Evolutionary conservation across 2,329 filamentous ascomycete species (phyloP).

Genomic region (Thermochaetoides dissita): DNA sequence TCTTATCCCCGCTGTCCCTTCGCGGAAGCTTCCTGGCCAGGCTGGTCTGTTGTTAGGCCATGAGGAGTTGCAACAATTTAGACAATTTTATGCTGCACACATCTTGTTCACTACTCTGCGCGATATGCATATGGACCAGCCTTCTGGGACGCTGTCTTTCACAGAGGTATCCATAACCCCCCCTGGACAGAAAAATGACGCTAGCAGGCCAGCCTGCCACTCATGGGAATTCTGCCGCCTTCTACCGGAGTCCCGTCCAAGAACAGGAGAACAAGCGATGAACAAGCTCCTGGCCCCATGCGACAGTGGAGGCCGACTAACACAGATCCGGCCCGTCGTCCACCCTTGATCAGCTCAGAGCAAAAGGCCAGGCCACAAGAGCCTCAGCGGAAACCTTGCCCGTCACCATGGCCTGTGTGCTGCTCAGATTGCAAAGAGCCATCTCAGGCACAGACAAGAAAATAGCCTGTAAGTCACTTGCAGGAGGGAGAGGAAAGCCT

Average conservation of each 20-base stretch:
- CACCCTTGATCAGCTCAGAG: not conserved
- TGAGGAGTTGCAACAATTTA: not conserved
- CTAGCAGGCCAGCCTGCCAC: constrained; percentile 4
- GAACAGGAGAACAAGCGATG: constrained; percentile 1
- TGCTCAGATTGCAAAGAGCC: no score
- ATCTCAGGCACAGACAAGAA: no score
- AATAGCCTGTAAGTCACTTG: no score
- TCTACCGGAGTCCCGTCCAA: constrained; percentile 10
- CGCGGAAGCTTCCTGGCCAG: constrained; percentile 6
- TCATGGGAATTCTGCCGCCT: constrained; percentile 12
- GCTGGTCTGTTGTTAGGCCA: not conserved
- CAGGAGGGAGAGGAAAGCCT: no score
- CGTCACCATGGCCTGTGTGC: not conserved
- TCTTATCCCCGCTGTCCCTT: not conserved
- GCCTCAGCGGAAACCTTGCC: constrained; percentile 1
- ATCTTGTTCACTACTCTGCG: constrained; percentile 4
- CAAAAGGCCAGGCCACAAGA: not conserved
- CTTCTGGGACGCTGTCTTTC: no score
- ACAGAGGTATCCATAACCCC: no score
- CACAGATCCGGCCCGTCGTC: constrained; percentile 1
- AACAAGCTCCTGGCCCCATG: constrained; percentile 1
- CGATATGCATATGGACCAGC: no score
- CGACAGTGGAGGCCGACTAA: constrained; percentile 1
- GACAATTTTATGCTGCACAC: not conserved
- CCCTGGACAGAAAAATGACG: constrained; percentile 3